Conservation (phyloP, 108 stramenopile genomes). For the Cyclotella kingstonii region DNA sequence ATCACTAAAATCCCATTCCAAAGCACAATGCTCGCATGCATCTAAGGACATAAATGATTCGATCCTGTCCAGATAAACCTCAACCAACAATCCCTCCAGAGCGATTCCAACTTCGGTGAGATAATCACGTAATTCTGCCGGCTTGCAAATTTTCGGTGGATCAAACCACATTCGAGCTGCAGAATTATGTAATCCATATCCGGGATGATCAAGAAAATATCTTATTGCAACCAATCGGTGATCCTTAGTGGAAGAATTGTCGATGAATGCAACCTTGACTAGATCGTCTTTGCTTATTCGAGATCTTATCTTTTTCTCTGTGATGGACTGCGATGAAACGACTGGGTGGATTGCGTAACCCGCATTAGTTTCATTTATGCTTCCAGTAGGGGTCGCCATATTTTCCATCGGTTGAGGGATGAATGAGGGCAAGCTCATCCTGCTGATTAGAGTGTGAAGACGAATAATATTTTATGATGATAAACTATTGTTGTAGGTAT, state of each 20-base stretch:
- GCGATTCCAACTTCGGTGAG: constrained; percentile 27
- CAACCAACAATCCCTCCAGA: constrained; percentile 24
- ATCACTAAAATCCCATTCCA: constrained; percentile 38
- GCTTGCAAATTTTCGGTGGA: constrained; percentile 26
- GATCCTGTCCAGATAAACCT: constrained; percentile 42
- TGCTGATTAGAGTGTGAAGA: no score
- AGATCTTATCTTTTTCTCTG: background rate
- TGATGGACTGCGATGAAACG: no score
- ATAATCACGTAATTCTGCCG: constrained; percentile 21
- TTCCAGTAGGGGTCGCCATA: no score
- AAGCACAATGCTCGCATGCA: constrained; percentile 11
- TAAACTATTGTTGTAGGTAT: no score
- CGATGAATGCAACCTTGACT: background rate
- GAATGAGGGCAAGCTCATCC: no score
- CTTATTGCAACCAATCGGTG: constrained; percentile 25
- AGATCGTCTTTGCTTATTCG: background rate
- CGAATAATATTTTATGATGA: no score
- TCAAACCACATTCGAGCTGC: constrained; percentile 37
- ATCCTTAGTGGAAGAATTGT: background rate
- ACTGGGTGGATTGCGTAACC: no score
- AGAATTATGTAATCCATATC: constrained; percentile 39
- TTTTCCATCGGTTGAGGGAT: no score
- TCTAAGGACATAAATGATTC: constrained; percentile 43
- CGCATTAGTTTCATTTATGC: no score
- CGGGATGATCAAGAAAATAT: constrained; percentile 49